Evolutionary conservation across 176 grass and related monocot genomes (phyloP).

Genomic region (Eragrostis nindensis): DNA sequence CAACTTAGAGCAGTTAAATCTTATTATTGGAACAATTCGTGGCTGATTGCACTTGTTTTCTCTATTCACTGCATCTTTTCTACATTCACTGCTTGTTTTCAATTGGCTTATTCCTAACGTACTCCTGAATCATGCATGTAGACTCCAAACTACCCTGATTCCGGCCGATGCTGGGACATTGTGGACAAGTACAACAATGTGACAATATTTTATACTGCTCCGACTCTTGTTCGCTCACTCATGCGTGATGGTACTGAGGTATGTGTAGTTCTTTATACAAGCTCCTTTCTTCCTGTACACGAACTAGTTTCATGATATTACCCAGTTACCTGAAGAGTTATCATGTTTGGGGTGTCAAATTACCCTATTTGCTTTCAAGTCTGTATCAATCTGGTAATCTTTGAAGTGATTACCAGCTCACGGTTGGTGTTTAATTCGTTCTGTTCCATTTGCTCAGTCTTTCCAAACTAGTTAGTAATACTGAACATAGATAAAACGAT

Average conservation of each 20-base stretch:
- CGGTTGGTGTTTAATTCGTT: not conserved
- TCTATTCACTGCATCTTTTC: conserved; percentile 26
- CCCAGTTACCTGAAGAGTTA: not conserved
- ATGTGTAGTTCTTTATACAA: conserved; percentile 1
- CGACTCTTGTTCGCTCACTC: conserved; percentile 93
- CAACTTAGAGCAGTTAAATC: conserved; percentile 20
- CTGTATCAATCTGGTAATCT: conserved; percentile 17
- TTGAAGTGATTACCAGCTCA: conserved; percentile 4
- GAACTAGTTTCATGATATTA: not conserved
- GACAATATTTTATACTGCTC: conserved; percentile 98
- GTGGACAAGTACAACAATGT: conserved; percentile 96
- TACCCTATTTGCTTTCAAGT: conserved; percentile 13
- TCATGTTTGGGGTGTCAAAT: conserved; percentile 2
- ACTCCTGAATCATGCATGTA: conserved; percentile 50
- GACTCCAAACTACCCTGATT: conserved; percentile 95
- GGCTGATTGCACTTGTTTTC: conserved; percentile 13
- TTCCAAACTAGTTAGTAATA: conserved; percentile 4
- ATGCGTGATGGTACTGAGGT: conserved; percentile 95
- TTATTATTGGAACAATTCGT: conserved; percentile 28
- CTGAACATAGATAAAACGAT: no score
- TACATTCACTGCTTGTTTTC: not conserved
- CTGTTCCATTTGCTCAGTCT: conserved; percentile 1
- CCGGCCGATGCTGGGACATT: conserved; percentile 91
- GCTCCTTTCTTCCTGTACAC: not conserved
- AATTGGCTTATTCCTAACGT: conserved; percentile 31